phyloP scores from a whole-genome alignment of 768 basidiomycete species.

The Myochromella boudieri region DNA sequence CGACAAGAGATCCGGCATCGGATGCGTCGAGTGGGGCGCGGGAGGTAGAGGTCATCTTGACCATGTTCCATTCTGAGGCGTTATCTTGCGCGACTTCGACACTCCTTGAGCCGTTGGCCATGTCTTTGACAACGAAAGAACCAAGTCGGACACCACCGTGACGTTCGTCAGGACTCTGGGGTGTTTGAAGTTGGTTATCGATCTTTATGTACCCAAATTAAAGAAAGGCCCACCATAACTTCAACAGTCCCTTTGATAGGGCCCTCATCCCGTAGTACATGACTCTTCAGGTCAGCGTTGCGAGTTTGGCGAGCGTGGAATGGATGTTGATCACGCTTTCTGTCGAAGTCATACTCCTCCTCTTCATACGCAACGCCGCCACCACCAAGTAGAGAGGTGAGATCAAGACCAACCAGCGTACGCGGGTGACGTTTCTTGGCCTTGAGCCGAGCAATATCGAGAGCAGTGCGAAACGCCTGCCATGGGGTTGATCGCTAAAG shows the following conservation, averaged over 20 bases:
- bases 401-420: background rate
- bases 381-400: conserved; percentile 12
- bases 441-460: conserved; percentile 7
- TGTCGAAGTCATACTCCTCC: background rate
- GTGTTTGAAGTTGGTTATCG: background rate
- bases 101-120: conserved; percentile 30
- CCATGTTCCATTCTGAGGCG: conserved; percentile 47
- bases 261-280: conserved; percentile 1
- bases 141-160: too few species aligned
- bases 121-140: conserved; percentile 18
- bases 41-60: conserved; percentile 14
- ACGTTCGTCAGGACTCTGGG: conserved; percentile 12
- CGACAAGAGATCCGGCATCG: conserved; percentile 31
- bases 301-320: too few species aligned
- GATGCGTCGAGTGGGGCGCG: conserved; percentile 8
- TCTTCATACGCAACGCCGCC: background rate
- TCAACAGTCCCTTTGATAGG: conserved; percentile 44
- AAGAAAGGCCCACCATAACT: conserved; percentile 41
- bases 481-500: conserved; percentile 5
- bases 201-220: background rate
- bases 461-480: background rate
- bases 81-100: too few species aligned
- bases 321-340: background rate
- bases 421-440: conserved; percentile 7
- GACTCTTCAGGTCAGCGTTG: too few species aligned